These are phyloP conservation scores for Coccomyxa sp. DNA, from an alignment of 139 green algal genomes.

Conservation along the genomic window DNA sequence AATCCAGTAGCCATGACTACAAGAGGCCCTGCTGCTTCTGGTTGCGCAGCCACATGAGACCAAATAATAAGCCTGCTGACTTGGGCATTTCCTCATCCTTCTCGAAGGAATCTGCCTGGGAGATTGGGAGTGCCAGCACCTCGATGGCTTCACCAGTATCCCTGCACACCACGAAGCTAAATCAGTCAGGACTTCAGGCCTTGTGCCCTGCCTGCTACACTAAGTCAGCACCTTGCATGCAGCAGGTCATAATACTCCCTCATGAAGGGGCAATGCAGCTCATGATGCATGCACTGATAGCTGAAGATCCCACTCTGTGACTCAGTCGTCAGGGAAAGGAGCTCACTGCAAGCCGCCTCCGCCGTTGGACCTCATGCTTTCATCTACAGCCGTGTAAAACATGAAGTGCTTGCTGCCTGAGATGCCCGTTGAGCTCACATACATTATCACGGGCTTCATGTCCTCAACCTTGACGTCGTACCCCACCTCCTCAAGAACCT, in stretches of 20 bases:
- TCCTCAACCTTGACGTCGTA: conserved; percentile 43
- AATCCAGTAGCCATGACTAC: too few species aligned
- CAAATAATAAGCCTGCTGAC: conserved; percentile 67
- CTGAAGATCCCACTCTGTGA: too few species aligned
- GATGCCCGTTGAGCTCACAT: conserved; percentile 43
- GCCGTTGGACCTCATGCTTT: conserved; percentile 37
- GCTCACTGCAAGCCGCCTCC: conserved; percentile 24
- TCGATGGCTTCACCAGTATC: conserved; percentile 80
- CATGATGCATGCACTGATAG: neutral
- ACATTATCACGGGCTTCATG: conserved; percentile 48
- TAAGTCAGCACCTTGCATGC: neutral
- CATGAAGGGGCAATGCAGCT: neutral
- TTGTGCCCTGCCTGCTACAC: neutral
- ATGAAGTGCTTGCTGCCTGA: conserved; percentile 50
- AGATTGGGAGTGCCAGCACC: conserved; percentile 73
- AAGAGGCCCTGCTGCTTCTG: neutral
- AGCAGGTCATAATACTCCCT: neutral
- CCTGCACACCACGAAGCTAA: neutral
- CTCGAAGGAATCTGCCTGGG: conserved; percentile 45
- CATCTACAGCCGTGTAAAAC: conserved; percentile 71
- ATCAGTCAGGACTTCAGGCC: neutral
- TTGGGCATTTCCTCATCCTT: conserved; percentile 53
- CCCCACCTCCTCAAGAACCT: conserved; percentile 61
- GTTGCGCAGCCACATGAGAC: conserved; percentile 51
- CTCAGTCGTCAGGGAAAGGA: too few species aligned